A percentile compares a stretch with the other conserved stretches of the same genome.
These are phyloP conservation scores for Calendula officinalis DNA, from an alignment of 129 eudicot species.

Conservation along the genomic window DNA sequence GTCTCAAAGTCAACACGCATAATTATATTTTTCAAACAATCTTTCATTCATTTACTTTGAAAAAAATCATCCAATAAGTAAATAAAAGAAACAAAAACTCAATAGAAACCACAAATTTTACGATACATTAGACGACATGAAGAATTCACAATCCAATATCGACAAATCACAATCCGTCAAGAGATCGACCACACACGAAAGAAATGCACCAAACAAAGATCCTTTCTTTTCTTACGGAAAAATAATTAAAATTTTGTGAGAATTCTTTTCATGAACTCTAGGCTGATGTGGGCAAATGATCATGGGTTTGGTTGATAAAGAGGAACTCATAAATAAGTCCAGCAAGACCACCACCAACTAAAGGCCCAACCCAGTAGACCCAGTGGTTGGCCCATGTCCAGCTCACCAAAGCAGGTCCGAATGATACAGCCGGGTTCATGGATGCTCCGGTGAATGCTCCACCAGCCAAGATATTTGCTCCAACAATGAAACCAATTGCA, in stretches of 20 bases:
- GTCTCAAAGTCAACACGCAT: background rate
- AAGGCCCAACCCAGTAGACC: constrained; percentile 58
- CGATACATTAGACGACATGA: constrained; percentile 7
- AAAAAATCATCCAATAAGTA: background rate
- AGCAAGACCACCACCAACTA: constrained; percentile 2
- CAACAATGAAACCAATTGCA: constrained; percentile 50
- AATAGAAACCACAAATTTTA: constrained; percentile 1
- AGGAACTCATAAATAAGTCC: constrained; percentile 39
- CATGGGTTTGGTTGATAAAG: constrained; percentile 46
- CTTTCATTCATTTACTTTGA: constrained; percentile 6
- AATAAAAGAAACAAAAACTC: constrained; percentile 8
- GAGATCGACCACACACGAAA: constrained; percentile 3
- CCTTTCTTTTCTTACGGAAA: background rate
- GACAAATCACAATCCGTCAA: constrained; percentile 13
- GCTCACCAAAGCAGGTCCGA: constrained; percentile 55
- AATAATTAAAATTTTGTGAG: too few relatives aligned
- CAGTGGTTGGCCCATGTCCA: constrained; percentile 51
- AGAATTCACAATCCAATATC: constrained; percentile 22
- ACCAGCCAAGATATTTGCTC: constrained; percentile 55
- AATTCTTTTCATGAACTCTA: background rate
- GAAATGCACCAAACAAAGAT: too few relatives aligned
- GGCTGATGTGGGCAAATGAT: constrained; percentile 42
- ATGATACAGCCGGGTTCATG: constrained; percentile 55
- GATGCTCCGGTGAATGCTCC: constrained; percentile 58
- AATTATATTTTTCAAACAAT: background rate